Percentiles rank a stretch among this genome's conserved stretches.
These are phyloP conservation scores for Colletotrichum karsti DNA, from an alignment of 2,329 filamentous ascomycete species.

Conservation along the genomic window DNA sequence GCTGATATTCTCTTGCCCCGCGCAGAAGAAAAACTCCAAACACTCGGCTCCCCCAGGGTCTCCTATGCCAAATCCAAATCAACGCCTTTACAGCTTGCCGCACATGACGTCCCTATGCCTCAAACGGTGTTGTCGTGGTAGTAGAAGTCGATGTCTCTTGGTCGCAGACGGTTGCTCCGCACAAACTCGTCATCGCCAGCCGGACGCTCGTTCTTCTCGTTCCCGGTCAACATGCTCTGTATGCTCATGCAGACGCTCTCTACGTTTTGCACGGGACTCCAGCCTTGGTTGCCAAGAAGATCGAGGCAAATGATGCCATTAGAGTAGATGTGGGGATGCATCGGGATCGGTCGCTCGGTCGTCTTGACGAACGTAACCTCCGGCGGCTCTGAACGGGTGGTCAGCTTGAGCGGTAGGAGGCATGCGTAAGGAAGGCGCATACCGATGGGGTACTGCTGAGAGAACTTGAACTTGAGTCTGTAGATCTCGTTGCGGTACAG, in stretches of 20 bases:
- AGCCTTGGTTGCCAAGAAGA: conserved; percentile 85
- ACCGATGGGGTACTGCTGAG: conserved; percentile 89
- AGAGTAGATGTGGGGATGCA: conserved; percentile 97
- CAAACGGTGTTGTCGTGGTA: conserved; percentile 87
- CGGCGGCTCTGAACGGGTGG: conserved; percentile 74
- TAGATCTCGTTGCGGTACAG: conserved; percentile 84
- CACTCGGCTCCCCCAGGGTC: conserved; percentile 1
- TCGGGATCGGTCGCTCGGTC: conserved; percentile 77
- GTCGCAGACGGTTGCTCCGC: conserved; percentile 77
- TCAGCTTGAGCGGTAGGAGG: background rate
- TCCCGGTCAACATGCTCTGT: conserved; percentile 97
- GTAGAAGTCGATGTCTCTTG: conserved; percentile 90
- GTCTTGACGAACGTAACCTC: conserved; percentile 88
- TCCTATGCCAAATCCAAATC: conserved; percentile 16
- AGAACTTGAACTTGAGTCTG: conserved; percentile 88
- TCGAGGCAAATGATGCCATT: conserved; percentile 99
- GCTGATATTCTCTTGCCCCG: conserved; percentile 6
- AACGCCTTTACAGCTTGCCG: conserved; percentile 14
- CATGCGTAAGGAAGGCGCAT: conserved; percentile 37
- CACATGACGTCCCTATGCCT: background rate
- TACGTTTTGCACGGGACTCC: conserved; percentile 96
- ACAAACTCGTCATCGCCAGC: conserved; percentile 93
- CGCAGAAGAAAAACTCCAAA: background rate
- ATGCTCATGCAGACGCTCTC: conserved; percentile 97
- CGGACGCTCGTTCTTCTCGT: conserved; percentile 89